These are phyloP conservation scores for Musa beccarii DNA, from an alignment of 176 grass and related monocot genomes.

Conservation along the genomic window DNA sequence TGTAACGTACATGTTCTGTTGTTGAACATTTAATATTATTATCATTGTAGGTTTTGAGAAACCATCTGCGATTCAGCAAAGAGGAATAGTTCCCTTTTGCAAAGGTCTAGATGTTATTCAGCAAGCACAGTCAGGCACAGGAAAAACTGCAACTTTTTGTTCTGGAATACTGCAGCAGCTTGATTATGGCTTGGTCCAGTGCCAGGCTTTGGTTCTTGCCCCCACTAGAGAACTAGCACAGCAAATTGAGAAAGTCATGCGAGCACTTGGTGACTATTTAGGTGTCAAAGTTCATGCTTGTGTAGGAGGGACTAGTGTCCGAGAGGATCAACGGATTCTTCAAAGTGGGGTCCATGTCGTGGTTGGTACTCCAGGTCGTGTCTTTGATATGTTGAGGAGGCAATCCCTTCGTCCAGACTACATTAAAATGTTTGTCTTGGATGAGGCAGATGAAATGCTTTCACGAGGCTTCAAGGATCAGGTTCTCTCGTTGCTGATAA, in stretches of 20 bases:
- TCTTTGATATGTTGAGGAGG: slow-evolving; percentile 65
- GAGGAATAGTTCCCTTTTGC: slow-evolving; percentile 72
- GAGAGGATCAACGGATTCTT: slow-evolving; percentile 78
- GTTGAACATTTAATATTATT: background rate
- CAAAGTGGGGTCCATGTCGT: slow-evolving; percentile 70
- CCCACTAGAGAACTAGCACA: slow-evolving; percentile 70
- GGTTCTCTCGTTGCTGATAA: slow-evolving; percentile 20
- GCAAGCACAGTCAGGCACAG: slow-evolving; percentile 76
- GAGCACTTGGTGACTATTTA: slow-evolving; percentile 70
- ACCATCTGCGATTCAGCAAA: slow-evolving; percentile 74
- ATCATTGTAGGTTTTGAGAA: slow-evolving; percentile 32
- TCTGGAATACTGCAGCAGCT: slow-evolving; percentile 78
- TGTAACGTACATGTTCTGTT: background rate
- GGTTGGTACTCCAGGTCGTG: slow-evolving; percentile 69
- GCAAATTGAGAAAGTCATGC: slow-evolving; percentile 86
- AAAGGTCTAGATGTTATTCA: slow-evolving; percentile 83
- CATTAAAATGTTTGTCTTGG: slow-evolving; percentile 82
- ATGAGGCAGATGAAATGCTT: slow-evolving; percentile 89
- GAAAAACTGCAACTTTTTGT: slow-evolving; percentile 78
- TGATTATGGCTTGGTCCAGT: slow-evolving; percentile 53
- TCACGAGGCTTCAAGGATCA: slow-evolving; percentile 80
- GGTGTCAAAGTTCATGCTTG: slow-evolving; percentile 77
- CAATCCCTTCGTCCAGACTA: slow-evolving; percentile 46
- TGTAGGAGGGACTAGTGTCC: slow-evolving; percentile 71
- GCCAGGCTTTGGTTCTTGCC: slow-evolving; percentile 67